Evolutionary conservation across 163 green algal species (phyloP), one percentile per base, ranked within the genome.

Genomic region (Chloromonas sp.): DNA sequence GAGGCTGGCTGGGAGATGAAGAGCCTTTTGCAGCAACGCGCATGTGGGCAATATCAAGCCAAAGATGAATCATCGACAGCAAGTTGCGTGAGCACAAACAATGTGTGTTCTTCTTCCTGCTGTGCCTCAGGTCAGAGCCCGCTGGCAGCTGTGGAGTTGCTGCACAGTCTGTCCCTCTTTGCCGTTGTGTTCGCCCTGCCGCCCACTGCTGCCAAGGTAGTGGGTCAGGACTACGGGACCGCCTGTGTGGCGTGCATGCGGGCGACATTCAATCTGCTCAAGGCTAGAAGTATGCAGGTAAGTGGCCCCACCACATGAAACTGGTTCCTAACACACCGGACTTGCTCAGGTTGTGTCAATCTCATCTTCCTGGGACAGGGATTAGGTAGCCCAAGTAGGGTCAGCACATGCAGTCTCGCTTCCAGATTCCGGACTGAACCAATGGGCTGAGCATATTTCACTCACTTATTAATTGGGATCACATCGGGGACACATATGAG

Each of bases 131-230:
- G 94, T 57, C 85, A 89, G 3, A 82, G 87, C 5, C 92, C 94
- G 0, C 84, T 95, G 2, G 88, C 82, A 58, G 91, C 94, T 0
- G 83, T 97, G 60, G 84, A 84, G 77, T 81, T 94, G 85, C 91
- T 98, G 57, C 83, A 94, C n/a, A 89, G 88, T 1, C 89, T 97
- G 81, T 84, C 84, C 13, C 89, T 97, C 60, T 95, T 98, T 70
- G 14, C 89, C 14, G 85, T 90, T 13, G 94, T 97, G 2, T 96
- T 97, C 78, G 86, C 85, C 3, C 84, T 91, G 60, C 89, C 91
- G 0, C 79, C 85, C 1, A 59, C 79, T 70, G 58, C 82, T 71
- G 61, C 77, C 11, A 57, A 71, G 5, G 59, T 58, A 74, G 57
- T 83, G 60, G 8, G 57, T 14, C 11, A 62, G 14, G 79, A 83